Base-by-base conservation (phyloP, 331 rosid genomes). In the Quercus phellos region DNA sequence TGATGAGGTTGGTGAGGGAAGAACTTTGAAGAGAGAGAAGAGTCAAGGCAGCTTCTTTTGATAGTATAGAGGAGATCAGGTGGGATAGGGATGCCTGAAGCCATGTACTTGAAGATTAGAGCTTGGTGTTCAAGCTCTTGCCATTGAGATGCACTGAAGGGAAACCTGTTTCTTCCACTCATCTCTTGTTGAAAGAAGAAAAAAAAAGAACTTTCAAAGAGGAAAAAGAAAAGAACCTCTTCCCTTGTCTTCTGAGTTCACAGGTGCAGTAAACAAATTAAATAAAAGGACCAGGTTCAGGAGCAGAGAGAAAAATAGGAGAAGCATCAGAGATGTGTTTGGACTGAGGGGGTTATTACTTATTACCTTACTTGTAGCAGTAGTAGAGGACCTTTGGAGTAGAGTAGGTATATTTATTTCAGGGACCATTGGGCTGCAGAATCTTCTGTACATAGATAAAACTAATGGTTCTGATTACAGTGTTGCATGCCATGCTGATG, bases 71-170 rank as follows among this genome's bases (percentile, higher is more conserved):
- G 90, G 54, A 93, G 98, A 84, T 94, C 97, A 66, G 98, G 90
- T 21, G 99, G 99, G 51, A 95, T 83, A 22, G 94, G 89, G 22
- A 95, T 86, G 26, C 97, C 98, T 1, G 99, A 93, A 70, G 87
- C 97, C 92, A 95, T 93, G 90, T 93, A 93, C 87, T 95, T 95
- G 89, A 87, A 95, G 77, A 95, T 89, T n/a, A 93, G 96, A 21
- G 99, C 99, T 86, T 95, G 98, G 75, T 91, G 99, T 73, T 95
- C 99, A 56, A 95, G 98, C 86, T 95, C 99, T 89, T 95, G 98
- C 99, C 99, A 95, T 75, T 95, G 99, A 17, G 92, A 76, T 17
- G 94, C 91, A 68, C 96, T 90, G 77, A 95, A 95, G n/a, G 98
- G 99, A 77, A 88, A 88, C 80, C 91, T 89, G 89, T 58, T 90